These are phyloP conservation scores for Xylariales sp. DNA, from an alignment of 2,329 filamentous ascomycete genomes.

Conservation along the genomic window DNA sequence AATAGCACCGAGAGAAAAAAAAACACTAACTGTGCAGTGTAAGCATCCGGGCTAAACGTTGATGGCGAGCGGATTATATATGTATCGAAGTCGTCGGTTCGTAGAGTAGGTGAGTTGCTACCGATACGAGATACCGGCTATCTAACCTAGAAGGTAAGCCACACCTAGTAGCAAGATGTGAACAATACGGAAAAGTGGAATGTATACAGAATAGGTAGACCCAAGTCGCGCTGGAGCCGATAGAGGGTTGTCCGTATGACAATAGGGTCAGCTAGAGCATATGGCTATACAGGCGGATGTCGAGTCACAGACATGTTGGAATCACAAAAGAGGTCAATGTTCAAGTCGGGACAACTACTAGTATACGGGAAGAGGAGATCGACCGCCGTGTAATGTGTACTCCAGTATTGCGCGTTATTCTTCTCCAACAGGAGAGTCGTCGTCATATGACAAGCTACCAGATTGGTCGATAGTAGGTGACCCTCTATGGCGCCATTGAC, in stretches of 20 bases:
- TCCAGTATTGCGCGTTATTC: conserved; percentile 14
- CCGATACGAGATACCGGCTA: conserved; percentile 4
- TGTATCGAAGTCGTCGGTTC: not conserved
- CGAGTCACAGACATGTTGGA: not conserved
- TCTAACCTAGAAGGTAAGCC: not conserved
- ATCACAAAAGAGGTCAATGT: not conserved
- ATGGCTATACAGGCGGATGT: not conserved
- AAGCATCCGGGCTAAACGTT: conserved; percentile 1
- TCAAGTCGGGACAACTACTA: not conserved
- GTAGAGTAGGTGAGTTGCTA: not conserved
- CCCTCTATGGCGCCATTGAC: conserved; percentile 46
- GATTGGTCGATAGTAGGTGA: conserved; percentile 36
- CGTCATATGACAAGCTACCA: conserved; percentile 26
- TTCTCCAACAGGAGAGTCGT: conserved; percentile 21
- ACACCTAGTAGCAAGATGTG: not conserved
- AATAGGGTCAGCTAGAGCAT: not conserved
- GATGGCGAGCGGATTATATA: not conserved
- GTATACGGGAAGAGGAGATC: conserved; percentile 4
- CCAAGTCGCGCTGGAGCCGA: not conserved
- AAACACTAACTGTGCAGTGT: not conserved
- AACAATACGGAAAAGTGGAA: not conserved
- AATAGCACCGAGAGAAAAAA: not conserved
- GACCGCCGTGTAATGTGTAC: conserved; percentile 5
- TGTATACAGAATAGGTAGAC: not conserved
- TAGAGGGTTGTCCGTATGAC: not conserved